Evolutionary conservation across 352 stramenopile species (phyloP).

Genomic region (Pythium periplocum): DNA sequence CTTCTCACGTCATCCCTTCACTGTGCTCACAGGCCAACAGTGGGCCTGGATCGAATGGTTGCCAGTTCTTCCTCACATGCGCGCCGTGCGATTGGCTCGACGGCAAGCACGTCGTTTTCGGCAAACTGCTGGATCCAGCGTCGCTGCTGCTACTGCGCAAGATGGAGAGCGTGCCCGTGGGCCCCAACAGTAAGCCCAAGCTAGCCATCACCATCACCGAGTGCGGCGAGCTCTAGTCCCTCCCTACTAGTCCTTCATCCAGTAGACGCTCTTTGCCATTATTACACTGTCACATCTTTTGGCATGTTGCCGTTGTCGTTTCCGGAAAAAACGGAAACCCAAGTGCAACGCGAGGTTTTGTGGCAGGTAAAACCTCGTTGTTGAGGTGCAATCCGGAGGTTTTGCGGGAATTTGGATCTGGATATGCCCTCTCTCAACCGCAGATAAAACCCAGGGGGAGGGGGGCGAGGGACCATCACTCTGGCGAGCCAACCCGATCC

Average conservation of each 20-base stretch:
- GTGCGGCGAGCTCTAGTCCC: slow-evolving; percentile 81
- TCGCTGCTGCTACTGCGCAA: slow-evolving; percentile 87
- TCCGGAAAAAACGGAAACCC: slow-evolving; percentile 2
- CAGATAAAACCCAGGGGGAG: not conserved
- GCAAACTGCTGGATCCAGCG: slow-evolving; percentile 84
- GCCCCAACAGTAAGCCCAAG: slow-evolving; percentile 82
- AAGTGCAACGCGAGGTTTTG: slow-evolving; percentile 8
- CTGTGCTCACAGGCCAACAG: slow-evolving; percentile 83
- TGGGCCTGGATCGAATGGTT: slow-evolving; percentile 91
- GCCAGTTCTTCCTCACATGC: slow-evolving; percentile 95
- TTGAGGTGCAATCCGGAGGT: slow-evolving; percentile 12
- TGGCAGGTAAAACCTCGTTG: slow-evolving; percentile 8
- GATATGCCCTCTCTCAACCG: slow-evolving; percentile 2
- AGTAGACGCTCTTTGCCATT: not conserved
- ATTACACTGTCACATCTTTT: slow-evolving; percentile 4
- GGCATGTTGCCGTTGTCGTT: not conserved
- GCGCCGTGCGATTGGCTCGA: slow-evolving; percentile 93
- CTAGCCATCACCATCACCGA: slow-evolving; percentile 84
- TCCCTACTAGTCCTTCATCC: too few species aligned
- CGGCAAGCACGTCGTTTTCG: slow-evolving; percentile 97
- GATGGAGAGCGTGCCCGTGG: slow-evolving; percentile 89
- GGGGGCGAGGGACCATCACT: slow-evolving; percentile 19
- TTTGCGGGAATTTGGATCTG: slow-evolving; percentile 10
- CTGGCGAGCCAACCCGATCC: slow-evolving; percentile 14
- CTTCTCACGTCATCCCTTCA: slow-evolving; percentile 3